Percentiles rank a stretch among this genome's conserved stretches.
Evolutionary conservation across 306 rosid genomes (phyloP).

Genomic region (Ammopiptanthus mongolicus): DNA sequence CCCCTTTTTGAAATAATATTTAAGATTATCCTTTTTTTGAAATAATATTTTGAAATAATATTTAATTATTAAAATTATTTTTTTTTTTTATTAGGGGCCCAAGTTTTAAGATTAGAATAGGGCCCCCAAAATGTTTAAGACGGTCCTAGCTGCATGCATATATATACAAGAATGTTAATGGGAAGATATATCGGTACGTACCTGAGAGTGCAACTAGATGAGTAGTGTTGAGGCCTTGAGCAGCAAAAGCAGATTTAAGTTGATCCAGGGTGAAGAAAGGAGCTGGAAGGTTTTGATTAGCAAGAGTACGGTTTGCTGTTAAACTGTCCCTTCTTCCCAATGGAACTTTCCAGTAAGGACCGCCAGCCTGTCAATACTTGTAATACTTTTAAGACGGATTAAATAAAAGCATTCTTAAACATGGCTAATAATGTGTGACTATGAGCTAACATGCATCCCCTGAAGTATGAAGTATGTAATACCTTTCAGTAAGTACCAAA

Average conservation of each 20-base stretch:
- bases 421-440: not conserved
- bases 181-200: too few relatives aligned
- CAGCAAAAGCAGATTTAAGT: conserved; percentile 18
- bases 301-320: conserved; percentile 33
- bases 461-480: too few relatives aligned
- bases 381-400: not conserved
- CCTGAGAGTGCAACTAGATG: conserved; percentile 64
- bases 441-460: too few relatives aligned
- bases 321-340: conserved; percentile 54
- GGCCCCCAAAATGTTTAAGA: too few relatives aligned
- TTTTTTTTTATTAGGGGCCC: too few relatives aligned
- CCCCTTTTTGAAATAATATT: too few relatives aligned
- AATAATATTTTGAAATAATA: too few relatives aligned
- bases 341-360: conserved; percentile 31
- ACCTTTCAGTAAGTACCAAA: not conserved
- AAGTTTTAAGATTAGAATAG: too few relatives aligned
- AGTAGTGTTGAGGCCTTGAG: conserved; percentile 34
- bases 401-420: not conserved
- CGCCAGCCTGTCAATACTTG: conserved; percentile 25
- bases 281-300: conserved; percentile 32
- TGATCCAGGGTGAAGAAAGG: not conserved
- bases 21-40: too few relatives aligned
- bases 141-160: too few relatives aligned
- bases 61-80: too few relatives aligned
- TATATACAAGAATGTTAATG: too few relatives aligned